Base-by-base conservation (phyloP, 805 yeast species). In the Candida parachauliodes region DNA sequence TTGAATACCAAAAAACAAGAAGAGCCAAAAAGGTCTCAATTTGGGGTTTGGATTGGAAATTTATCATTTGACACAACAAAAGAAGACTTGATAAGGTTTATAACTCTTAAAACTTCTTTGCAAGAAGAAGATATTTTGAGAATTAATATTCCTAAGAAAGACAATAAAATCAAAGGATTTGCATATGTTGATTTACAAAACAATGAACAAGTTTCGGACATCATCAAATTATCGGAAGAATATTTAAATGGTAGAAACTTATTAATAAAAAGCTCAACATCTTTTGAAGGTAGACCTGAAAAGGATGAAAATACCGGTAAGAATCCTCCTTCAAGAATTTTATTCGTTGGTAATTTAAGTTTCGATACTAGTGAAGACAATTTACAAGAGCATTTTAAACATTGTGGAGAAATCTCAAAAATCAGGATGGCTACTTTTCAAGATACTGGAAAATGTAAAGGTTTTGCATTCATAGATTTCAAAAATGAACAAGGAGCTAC, bases 401-500 rank as follows among this genome's bases (percentile, higher is more conserved):
- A 83, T 52, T 88, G 95, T 63, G 97, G 98, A 27, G 88, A 84
- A 45, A 91, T 94, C 42, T 63, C 70, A 20, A 77, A 77, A 47
- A 77, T 91, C 37, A 77, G 98, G 59, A 91, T 89, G 94, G 98
- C 98, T 3, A 89, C 98, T n/a, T 91, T 91, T 62, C 88, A 93
- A 62, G 98, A 91, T 57, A 68, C 84, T 35, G 98, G 97, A 1
- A 91, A 89, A 57, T 91, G 98, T 69, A 93, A 93, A 60, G 98
- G 98, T 2, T 91, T 91, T 67, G 88, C 96, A 1, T 91, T 93
- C 54, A 67, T 91, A 24, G 98, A 91, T 59, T 91, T 89, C 64
- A 76, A 69, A 45, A 81, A 80, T 46, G 86, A 83, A 45, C 79
- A 76, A 26, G 89, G 93, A 7, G 89, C 96, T 21, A 84, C 93